phyloP scores from a whole-genome alignment of 2,329 filamentous ascomycete species.

The Monosporascus ibericus region DNA sequence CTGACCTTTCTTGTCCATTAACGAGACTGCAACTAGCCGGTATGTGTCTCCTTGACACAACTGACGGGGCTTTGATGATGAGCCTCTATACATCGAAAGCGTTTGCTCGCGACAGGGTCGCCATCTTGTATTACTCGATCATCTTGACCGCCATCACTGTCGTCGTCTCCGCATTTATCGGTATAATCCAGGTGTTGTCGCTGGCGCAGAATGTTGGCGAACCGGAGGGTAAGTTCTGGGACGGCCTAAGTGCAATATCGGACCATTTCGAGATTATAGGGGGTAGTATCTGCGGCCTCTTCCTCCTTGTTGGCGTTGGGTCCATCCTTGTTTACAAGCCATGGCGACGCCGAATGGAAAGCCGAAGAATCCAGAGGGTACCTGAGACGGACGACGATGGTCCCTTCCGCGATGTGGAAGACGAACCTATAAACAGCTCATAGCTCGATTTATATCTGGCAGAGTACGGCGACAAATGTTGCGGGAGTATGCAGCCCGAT shows the following conservation, averaged over 20 bases:
- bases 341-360: constrained; percentile 57
- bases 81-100: constrained; percentile 78
- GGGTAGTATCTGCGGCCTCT: constrained; percentile 78
- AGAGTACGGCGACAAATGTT: no score
- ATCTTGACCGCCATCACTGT: constrained; percentile 81
- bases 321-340: constrained; percentile 73
- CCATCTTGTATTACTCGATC: constrained; percentile 89
- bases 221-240: constrained; percentile 78
- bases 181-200: constrained; percentile 75
- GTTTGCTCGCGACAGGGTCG: constrained; percentile 75
- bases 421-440: constrained; percentile 1
- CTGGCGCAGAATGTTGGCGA: constrained; percentile 71
- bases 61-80: constrained; percentile 93
- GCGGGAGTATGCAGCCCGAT: no score
- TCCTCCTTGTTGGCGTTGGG: constrained; percentile 68
- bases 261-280: constrained; percentile 85
- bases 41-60: constrained; percentile 93
- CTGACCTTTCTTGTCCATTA: constrained; percentile 1
- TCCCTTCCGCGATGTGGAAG: constrained; percentile 10
- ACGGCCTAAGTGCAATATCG: constrained; percentile 69
- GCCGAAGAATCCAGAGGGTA: constrained; percentile 12
- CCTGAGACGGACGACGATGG: constrained; percentile 9
- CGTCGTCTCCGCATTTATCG: constrained; percentile 77
- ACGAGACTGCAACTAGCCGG: constrained; percentile 48
- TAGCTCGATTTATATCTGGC: background rate